Conservation (phyloP, 345 rosid genomes). For the Linum usitatissimum region DNA sequence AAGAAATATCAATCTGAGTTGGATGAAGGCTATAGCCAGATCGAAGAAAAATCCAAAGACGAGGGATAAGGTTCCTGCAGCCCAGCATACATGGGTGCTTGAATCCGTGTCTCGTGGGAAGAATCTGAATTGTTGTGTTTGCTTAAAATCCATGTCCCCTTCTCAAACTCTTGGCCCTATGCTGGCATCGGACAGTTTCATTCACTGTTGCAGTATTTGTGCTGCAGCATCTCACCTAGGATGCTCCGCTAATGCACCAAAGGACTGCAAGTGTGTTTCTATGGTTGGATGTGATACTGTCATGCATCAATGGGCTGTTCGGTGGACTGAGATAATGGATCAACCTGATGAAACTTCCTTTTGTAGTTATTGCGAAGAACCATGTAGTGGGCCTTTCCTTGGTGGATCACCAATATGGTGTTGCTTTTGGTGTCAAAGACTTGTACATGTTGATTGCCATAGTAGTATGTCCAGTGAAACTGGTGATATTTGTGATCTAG, state of each 20-base stretch:
- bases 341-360: conserved; percentile 67
- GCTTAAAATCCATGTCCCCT: conserved; percentile 64
- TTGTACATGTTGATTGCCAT: conserved; percentile 92
- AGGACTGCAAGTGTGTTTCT: conserved; percentile 82
- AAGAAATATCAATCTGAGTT: conserved; percentile 78
- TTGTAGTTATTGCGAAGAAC: conserved; percentile 88
- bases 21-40: conserved; percentile 90
- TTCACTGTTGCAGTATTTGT: conserved; percentile 58
- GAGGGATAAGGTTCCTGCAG: conserved; percentile 52
- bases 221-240: conserved; percentile 71
- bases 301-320: conserved; percentile 90
- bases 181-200: conserved; percentile 45
- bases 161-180: conserved; percentile 55
- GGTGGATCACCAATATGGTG: conserved; percentile 97
- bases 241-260: conserved; percentile 59
- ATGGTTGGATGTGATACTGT: conserved; percentile 70
- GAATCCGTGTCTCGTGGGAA: conserved; percentile 67
- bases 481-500: conserved; percentile 84
- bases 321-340: conserved; percentile 87
- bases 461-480: conserved; percentile 62
- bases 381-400: conserved; percentile 81
- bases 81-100: conserved; percentile 63
- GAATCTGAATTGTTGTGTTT: conserved; percentile 76
- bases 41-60: conserved; percentile 89
- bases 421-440: conserved; percentile 98